phyloP scores from a whole-genome alignment of 768 basidiomycete genomes.

The Calvatia gigantea region DNA sequence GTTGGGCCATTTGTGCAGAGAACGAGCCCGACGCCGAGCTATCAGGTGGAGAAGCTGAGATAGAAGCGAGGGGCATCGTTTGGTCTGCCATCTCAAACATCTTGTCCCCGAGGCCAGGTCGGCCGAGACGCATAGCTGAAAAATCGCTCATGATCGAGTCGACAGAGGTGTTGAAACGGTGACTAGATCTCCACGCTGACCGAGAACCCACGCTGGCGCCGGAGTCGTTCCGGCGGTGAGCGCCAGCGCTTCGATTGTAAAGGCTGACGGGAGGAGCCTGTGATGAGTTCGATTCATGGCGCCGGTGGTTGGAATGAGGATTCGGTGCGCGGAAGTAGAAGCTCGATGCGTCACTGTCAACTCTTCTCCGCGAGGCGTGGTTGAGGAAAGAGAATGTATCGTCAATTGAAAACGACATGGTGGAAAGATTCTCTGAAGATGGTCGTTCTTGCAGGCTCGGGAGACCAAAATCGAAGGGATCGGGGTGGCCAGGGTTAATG shows the following conservation, averaged over 20 bases:
- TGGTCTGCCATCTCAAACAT: conserved; percentile 70
- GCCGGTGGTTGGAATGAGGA: conserved; percentile 51
- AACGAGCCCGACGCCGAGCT: conserved; percentile 19
- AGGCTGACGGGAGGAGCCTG: conserved; percentile 66
- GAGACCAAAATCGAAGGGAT: conserved; percentile 74
- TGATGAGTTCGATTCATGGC: conserved; percentile 59
- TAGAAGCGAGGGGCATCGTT: conserved; percentile 53
- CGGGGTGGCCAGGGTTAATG: conserved; percentile 54
- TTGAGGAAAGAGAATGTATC: conserved; percentile 70
- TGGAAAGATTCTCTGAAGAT: conserved; percentile 54
- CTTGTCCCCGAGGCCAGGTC: conserved; percentile 82
- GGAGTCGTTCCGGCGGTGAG: conserved; percentile 56
- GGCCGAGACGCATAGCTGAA: conserved; percentile 51
- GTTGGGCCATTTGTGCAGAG: conserved; percentile 8
- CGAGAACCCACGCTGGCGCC: conserved; percentile 51
- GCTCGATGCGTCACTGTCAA: conserved; percentile 75
- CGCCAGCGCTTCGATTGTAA: conserved; percentile 61
- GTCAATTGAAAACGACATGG: conserved; percentile 58
- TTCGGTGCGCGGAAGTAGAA: conserved; percentile 62
- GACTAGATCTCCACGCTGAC: conserved; percentile 43
- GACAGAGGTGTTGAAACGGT: conserved; percentile 51
- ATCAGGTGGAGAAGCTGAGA: conserved; percentile 62
- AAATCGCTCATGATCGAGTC: conserved; percentile 69
- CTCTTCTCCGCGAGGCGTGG: conserved; percentile 38
- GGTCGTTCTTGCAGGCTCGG: conserved; percentile 53